Conservation (phyloP, 1,284 basidiomycete genomes). For the Ganoderma lucidum region DNA sequence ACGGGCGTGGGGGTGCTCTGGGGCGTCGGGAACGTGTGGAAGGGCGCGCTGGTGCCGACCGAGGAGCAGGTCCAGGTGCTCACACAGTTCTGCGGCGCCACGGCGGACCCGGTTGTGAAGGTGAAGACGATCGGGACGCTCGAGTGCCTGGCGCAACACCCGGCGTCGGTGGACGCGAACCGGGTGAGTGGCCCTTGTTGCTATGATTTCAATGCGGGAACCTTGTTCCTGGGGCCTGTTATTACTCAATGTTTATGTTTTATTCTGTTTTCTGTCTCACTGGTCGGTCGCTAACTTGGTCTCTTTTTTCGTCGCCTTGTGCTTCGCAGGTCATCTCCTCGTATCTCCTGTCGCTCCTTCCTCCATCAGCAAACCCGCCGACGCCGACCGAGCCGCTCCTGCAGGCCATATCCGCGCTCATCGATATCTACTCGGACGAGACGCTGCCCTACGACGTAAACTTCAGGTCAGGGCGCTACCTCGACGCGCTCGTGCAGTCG, state of each 20-base stretch:
- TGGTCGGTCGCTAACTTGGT: neutral
- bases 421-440: conserved; percentile 97
- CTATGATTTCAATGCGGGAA: conserved; percentile 13
- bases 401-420: conserved; percentile 85
- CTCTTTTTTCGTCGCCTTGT: conserved; percentile 1
- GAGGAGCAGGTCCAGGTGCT: conserved; percentile 72
- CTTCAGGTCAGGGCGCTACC: conserved; percentile 64
- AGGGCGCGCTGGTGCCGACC: conserved; percentile 61
- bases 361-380: conserved; percentile 48
- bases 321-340: conserved; percentile 65
- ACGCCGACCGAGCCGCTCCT: conserved; percentile 77
- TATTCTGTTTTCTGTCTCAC: neutral
- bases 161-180: conserved; percentile 73
- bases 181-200: conserved; percentile 51
- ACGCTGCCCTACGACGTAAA: conserved; percentile 81
- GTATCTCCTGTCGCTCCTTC: conserved; percentile 70
- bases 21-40: conserved; percentile 76
- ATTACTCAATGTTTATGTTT: neutral
- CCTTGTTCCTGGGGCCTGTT: neutral
- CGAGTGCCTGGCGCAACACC: conserved; percentile 80
- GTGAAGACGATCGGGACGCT: conserved; percentile 86
- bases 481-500: conserved; percentile 50
- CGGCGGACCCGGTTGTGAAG: conserved; percentile 61
- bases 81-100: conserved; percentile 68
- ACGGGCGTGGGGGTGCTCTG: conserved; percentile 82